Conservation (phyloP, 805 yeast species). For the Suhomyces sp. region DNA sequence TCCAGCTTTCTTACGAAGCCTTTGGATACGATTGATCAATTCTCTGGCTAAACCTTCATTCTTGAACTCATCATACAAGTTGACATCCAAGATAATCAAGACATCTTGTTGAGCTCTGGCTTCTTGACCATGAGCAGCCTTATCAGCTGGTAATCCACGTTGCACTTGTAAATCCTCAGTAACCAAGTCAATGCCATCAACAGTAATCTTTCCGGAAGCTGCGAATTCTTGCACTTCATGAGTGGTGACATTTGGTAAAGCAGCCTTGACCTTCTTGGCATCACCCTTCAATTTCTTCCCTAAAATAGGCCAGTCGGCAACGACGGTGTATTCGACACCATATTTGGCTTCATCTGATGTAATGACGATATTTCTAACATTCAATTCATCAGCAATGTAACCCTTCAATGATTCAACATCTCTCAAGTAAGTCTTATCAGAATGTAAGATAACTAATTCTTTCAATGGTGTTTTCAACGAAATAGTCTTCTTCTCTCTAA, state of each 20-base stretch:
- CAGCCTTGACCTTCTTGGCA: slow-evolving; percentile 91
- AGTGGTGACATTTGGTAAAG: slow-evolving; percentile 78
- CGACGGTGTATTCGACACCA: slow-evolving; percentile 89
- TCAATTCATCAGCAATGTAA: slow-evolving; percentile 88
- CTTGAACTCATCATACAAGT: slow-evolving; percentile 81
- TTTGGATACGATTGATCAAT: slow-evolving; percentile 93
- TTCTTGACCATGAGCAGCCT: slow-evolving; percentile 70
- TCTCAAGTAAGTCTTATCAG: slow-evolving; percentile 67
- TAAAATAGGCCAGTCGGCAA: slow-evolving; percentile 98
- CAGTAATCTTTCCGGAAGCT: slow-evolving; percentile 69
- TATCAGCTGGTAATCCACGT: slow-evolving; percentile 78
- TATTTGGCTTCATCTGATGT: slow-evolving; percentile 89
- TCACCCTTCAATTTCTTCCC: slow-evolving; percentile 97
- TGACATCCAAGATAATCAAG: slow-evolving; percentile 83
- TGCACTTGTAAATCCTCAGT: slow-evolving; percentile 87
- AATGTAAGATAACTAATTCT: slow-evolving; percentile 80
- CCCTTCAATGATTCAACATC: slow-evolving; percentile 76
- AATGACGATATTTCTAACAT: slow-evolving; percentile 82
- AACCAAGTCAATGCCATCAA: slow-evolving; percentile 85
- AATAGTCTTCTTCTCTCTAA: slow-evolving; percentile 93
- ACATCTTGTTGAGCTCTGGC: slow-evolving; percentile 88
- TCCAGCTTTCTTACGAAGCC: slow-evolving; percentile 94
- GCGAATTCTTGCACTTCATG: slow-evolving; percentile 78
- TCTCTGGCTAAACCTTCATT: slow-evolving; percentile 97
- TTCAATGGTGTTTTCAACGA: slow-evolving; percentile 94